Evolutionary conservation across 225 moss, liverwort and hornwort genomes (phyloP).

Genomic region (Pleurozium schreberi): DNA sequence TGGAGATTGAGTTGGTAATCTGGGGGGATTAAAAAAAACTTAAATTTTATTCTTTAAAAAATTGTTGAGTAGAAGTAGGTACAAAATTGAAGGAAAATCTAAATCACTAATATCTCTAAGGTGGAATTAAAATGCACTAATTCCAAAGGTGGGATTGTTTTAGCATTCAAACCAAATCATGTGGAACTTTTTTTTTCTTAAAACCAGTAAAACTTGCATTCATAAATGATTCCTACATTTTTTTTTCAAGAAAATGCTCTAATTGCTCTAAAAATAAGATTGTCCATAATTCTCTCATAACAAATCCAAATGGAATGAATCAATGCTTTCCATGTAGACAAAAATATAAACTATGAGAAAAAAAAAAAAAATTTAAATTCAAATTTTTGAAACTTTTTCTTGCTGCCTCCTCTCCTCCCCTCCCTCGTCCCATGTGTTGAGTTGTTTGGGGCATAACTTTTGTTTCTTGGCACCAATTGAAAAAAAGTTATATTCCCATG

Average conservation of each 20-base stretch:
- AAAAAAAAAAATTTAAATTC: no score
- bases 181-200: neutral
- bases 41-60: neutral
- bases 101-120: neutral
- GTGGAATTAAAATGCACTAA: neutral
- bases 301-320: no score
- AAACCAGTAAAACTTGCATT: neutral
- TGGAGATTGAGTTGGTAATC: neutral
- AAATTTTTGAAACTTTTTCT: no score
- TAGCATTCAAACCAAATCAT: neutral
- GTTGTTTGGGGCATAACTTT: no score
- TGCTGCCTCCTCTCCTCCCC: no score
- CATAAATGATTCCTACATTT: rapidly evolving
- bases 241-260: neutral
- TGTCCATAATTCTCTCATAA: no score
- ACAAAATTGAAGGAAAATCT: neutral
- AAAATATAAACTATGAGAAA: no score
- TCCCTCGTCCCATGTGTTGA: no score
- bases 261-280: no score
- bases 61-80: neutral
- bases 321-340: no score
- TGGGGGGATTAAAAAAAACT: rapidly evolving
- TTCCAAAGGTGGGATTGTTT: neutral
- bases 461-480: no score
- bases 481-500: no score